Percentiles rank a stretch among this genome's conserved stretches.
phyloP scores from a whole-genome alignment of 345 rosid genomes.

The Ailanthus altissimus region DNA sequence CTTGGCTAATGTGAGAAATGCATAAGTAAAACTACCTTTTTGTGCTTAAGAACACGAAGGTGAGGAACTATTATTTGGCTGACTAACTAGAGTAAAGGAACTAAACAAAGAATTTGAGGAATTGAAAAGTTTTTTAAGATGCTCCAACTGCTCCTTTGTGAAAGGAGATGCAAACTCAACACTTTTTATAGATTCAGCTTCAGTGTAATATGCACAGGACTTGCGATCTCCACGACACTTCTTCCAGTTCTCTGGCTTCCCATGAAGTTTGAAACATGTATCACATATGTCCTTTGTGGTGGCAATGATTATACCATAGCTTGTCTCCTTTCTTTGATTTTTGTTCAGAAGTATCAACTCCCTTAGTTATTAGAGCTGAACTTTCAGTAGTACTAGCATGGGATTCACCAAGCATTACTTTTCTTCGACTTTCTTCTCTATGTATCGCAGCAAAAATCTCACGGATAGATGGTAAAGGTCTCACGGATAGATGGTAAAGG shows the following conservation, averaged over 20 bases:
- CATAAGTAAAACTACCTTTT: not conserved
- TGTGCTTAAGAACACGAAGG: not conserved
- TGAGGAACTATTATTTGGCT: no score
- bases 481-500: not conserved
- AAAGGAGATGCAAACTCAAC: not conserved
- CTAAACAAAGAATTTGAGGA: no score
- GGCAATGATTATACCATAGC: not conserved
- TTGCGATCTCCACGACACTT: no score
- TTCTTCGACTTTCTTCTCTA: not conserved
- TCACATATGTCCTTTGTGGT: not conserved
- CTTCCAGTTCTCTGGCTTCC: not conserved
- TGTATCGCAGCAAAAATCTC: not conserved
- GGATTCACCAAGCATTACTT: no score
- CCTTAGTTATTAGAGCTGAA: not conserved
- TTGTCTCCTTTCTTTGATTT: not conserved
- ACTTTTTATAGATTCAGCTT: no score
- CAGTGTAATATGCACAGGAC: rapidly evolving
- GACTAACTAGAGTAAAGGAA: no score
- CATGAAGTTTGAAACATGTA: not conserved
- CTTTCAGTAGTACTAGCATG: rapidly evolving
- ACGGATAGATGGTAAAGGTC: not conserved
- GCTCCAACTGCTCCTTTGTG: not conserved
- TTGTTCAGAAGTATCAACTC: not conserved
- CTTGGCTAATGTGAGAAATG: not conserved
- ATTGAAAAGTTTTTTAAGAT: no score